Percentiles rank a stretch among this genome's conserved stretches.
These are phyloP conservation scores for Angomonas deanei DNA, from an alignment of 208 protist genomes.

Conservation along the genomic window DNA sequence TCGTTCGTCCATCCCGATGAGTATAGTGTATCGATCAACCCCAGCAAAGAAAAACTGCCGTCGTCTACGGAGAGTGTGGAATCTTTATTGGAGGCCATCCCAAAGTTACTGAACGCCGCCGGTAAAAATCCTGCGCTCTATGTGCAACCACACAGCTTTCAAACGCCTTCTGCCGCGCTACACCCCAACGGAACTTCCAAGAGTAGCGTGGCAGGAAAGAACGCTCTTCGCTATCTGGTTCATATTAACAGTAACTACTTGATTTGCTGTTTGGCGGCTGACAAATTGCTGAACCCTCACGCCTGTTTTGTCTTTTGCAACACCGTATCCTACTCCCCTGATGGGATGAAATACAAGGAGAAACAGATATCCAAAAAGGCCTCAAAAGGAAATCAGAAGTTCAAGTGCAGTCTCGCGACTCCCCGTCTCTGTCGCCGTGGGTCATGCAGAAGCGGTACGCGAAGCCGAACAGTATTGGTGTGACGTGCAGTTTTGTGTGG, in stretches of 20 bases:
- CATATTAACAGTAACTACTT: conserved; percentile 40
- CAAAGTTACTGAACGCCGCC: not conserved
- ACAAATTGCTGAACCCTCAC: conserved; percentile 26
- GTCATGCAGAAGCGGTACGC: conserved; percentile 40
- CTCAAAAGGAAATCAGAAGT: not conserved
- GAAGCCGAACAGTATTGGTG: conserved; percentile 41
- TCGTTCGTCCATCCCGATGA: too few species aligned
- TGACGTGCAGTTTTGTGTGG: conserved; percentile 40
- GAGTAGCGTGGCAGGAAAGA: not conserved
- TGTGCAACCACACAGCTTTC: conserved; percentile 1
- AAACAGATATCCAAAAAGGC: not conserved
- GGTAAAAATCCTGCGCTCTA: not conserved
- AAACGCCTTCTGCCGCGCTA: not conserved
- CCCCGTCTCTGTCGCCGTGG: conserved; percentile 17
- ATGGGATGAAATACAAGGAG: conserved; percentile 20
- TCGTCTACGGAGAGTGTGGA: not conserved
- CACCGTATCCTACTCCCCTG: conserved; percentile 36
- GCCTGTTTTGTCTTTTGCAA: conserved; percentile 61
- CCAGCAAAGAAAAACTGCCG: not conserved
- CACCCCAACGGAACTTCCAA: not conserved
- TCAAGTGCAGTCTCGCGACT: not conserved
- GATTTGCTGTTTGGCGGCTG: conserved; percentile 43
- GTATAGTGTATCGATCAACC: too few species aligned
- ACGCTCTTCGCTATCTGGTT: conserved; percentile 12
- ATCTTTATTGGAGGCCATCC: not conserved